These are phyloP conservation scores for Candida vartiovaarae DNA, from an alignment of 805 yeast species.

Conservation along the genomic window DNA sequence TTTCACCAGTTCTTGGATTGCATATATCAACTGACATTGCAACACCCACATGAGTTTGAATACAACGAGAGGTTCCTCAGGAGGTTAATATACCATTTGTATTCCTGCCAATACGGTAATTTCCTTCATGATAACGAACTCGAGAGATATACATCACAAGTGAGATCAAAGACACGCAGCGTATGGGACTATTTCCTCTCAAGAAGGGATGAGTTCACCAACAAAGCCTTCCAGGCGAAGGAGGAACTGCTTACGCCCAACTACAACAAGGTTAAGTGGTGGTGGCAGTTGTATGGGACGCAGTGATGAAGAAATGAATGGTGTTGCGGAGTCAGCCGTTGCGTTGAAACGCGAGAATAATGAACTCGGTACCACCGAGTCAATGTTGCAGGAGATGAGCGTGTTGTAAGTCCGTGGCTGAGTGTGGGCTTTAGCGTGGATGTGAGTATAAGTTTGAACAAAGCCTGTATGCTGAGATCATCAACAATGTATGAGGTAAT, in stretches of 20 bases:
- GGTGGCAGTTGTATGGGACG: constrained; percentile 85
- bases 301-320: constrained; percentile 59
- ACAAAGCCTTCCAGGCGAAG: constrained; percentile 32
- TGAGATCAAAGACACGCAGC: constrained; percentile 53
- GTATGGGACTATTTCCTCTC: constrained; percentile 94
- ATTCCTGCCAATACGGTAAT: constrained; percentile 93
- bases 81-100: constrained; percentile 76
- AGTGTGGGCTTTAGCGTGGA: neutral
- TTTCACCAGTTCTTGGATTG: constrained; percentile 93
- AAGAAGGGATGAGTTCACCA: constrained; percentile 61
- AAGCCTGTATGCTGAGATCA: too few species aligned
- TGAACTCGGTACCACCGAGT: neutral
- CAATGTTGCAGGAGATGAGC: constrained; percentile 14
- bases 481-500: too few species aligned
- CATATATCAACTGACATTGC: constrained; percentile 69
- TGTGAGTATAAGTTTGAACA: too few species aligned
- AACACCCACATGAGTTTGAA: constrained; percentile 70
- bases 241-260: constrained; percentile 48
- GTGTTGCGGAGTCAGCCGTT: constrained; percentile 1
- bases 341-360: neutral
- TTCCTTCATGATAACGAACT: constrained; percentile 71
- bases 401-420: constrained; percentile 2
- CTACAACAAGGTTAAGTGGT: constrained; percentile 65
- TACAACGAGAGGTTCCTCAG: constrained; percentile 84
- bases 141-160: constrained; percentile 39